These are phyloP conservation scores for Arachnomyces sp. DNA, from an alignment of 2,329 filamentous ascomycete species.

Conservation along the genomic window DNA sequence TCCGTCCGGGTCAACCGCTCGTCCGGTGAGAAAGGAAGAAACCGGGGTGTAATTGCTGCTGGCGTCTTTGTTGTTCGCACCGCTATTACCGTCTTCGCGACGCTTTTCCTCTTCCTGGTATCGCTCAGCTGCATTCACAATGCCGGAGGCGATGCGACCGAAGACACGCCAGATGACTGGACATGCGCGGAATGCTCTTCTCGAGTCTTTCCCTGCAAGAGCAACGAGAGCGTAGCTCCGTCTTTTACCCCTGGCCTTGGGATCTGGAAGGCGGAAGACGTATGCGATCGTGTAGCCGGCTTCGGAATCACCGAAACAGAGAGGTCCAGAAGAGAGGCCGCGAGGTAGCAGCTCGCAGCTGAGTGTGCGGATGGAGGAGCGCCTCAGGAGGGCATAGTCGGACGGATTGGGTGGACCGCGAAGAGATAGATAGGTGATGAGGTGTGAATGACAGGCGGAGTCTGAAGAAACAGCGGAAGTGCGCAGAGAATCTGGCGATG, in stretches of 20 bases:
- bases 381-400: conserved; percentile 48
- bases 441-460: conserved; percentile 47
- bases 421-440: conserved; percentile 51
- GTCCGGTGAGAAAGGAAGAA: conserved; percentile 52
- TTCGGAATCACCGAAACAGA: conserved; percentile 50
- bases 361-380: conserved; percentile 51
- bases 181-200: conserved; percentile 39
- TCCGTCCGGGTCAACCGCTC: conserved; percentile 49
- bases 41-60: conserved; percentile 46
- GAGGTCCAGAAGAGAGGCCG: conserved; percentile 49
- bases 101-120: conserved; percentile 39
- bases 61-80: conserved; percentile 15
- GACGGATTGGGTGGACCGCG: conserved; percentile 47
- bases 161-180: conserved; percentile 48
- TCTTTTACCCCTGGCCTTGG: conserved; percentile 49
- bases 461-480: conserved; percentile 38
- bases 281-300: conserved; percentile 54
- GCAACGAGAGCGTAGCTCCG: conserved; percentile 52
- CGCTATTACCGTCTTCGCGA: conserved; percentile 31
- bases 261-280: conserved; percentile 52
- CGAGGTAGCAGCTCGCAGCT: conserved; percentile 51
- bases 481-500: conserved; percentile 31
- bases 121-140: conserved; percentile 40
- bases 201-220: conserved; percentile 47
- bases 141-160: conserved; percentile 46